Evolutionary conservation across 1,284 basidiomycete species (phyloP), one percentile per base, ranked within the genome.

Genomic region (Marasmius tenuissimus): DNA sequence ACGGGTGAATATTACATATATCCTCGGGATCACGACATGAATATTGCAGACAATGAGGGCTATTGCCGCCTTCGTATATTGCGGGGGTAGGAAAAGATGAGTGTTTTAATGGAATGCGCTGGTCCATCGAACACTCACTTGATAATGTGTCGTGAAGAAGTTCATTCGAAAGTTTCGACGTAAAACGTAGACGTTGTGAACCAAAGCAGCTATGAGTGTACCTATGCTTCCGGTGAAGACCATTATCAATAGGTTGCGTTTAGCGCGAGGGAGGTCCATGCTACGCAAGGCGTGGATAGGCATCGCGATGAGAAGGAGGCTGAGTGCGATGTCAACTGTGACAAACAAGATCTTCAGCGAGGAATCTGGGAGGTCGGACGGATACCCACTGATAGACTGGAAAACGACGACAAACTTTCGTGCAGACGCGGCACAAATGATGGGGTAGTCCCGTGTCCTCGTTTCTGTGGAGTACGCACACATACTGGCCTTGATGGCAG

Each of bases 401-500:
- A 54, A 6, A 16, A 33, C 37, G 16, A 6, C 52, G 12, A 54
- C 34, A 33, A 47, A 16, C 8, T 11, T 10, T 47, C 34, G 5
- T 51, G 22, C 33, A 5, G 27, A 7, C 12, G 27, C 9, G 52
- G 16, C 11, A 38, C 33, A 37, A 35, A 11, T 12, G 9, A 54
- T 37, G 37, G 52, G 52, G 37, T 37, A 37, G 33, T 51, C 50
- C 9, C 34, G 50, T 27, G 11, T 12, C 7, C 22, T 10, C 35
- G 48, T 8, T 34, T 18, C 50, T 16, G 39, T 27, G 12, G 22
- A 18, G 16, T 48, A 33, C 1, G 60, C 60, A 38, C 68, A 70
- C 12, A 62, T 62, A 40, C 65, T 66, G 10, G 66, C 56, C 34
- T 68, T 69, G 33, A 69, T 63, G 22, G 64, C 38, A 18, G 68